Conservation (phyloP, 345 rosid species). For the Balakata baccata region DNA sequence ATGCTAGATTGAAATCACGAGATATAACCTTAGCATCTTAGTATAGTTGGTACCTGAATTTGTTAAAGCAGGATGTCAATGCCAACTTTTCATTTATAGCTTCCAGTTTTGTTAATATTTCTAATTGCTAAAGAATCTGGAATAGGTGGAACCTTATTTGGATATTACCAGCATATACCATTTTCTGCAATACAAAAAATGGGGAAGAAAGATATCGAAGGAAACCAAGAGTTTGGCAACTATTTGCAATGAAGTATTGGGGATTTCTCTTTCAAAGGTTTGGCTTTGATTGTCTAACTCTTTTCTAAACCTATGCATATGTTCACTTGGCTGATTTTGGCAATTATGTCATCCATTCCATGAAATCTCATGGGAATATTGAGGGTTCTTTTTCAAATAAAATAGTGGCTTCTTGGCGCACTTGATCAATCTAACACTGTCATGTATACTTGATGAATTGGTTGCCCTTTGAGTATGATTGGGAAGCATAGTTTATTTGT, state of each 20-base stretch:
- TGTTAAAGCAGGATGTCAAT: no score
- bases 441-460: not conserved
- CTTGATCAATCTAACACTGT: no score
- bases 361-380: not conserved
- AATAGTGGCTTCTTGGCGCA: no score
- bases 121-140: constrained; percentile 3
- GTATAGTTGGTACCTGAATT: no score
- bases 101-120: not conserved
- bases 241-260: constrained; percentile 65
- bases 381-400: no score
- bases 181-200: constrained; percentile 52
- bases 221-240: constrained; percentile 70
- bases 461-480: not conserved
- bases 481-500: not conserved
- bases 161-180: constrained; percentile 58
- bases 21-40: no score
- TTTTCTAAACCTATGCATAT: not conserved
- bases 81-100: no score
- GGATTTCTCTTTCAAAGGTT: constrained; percentile 76
- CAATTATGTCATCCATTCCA: not conserved
- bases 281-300: constrained; percentile 13
- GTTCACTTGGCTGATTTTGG: not conserved
- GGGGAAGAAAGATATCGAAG: constrained; percentile 55
- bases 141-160: constrained; percentile 81
- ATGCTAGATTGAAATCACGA: no score